Percentiles rank a stretch among this genome's conserved stretches.
Evolutionary conservation across 345 rosid genomes (phyloP).

Genomic region (Populus ilicifolia): DNA sequence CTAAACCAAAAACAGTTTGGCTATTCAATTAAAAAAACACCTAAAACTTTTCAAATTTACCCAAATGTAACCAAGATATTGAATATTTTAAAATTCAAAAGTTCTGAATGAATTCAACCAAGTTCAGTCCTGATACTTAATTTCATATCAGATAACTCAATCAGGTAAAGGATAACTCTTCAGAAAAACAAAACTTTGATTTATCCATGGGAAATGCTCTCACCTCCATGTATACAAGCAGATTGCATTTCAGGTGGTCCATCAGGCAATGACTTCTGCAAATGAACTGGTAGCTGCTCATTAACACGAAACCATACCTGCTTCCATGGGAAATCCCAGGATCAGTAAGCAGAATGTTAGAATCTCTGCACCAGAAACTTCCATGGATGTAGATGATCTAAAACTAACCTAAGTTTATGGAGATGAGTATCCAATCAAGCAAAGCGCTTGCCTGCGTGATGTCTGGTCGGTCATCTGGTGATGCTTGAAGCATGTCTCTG

Average conservation of each 20-base stretch:
- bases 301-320: conserved; percentile 98
- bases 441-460: conserved; percentile 92
- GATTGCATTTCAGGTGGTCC: conserved; percentile 64
- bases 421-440: conserved; percentile 67
- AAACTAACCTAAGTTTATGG: conserved; percentile 76
- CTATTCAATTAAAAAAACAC: not conserved
- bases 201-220: conserved; percentile 4
- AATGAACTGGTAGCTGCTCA: conserved; percentile 65
- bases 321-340: conserved; percentile 46
- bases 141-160: not conserved
- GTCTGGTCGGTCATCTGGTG: conserved; percentile 93
- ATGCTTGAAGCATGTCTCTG: conserved; percentile 87
- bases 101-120: no score
- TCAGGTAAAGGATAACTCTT: not conserved
- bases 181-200: not conserved
- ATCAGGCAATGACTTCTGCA: conserved; percentile 88
- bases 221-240: conserved; percentile 50
- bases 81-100: no score
- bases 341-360: conserved; percentile 45
- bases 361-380: conserved; percentile 27
- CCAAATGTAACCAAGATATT: no score
- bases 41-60: not conserved
- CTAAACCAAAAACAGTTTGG: not conserved
- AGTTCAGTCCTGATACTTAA: not conserved
- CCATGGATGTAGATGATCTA: conserved; percentile 42